Evolutionary conservation across 495 filamentous ascomycete species (phyloP).

Genomic region (Penicillium maclennaniae): DNA sequence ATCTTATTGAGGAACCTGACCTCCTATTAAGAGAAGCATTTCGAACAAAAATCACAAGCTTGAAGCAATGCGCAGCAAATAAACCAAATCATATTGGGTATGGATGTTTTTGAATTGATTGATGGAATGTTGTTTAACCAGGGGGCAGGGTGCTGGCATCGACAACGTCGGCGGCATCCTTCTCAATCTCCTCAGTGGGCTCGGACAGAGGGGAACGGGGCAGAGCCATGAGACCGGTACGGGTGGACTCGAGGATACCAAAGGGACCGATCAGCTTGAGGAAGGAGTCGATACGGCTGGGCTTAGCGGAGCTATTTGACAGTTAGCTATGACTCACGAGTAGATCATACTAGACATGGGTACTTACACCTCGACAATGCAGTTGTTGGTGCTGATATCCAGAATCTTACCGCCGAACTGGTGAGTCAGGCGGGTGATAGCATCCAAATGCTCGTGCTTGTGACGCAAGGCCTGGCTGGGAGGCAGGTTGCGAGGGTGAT

Average conservation of each 20-base stretch:
- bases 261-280: conserved; percentile 95
- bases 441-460: conserved; percentile 95
- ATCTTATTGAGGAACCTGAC: background rate
- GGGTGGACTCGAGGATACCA: conserved; percentile 90
- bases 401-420: conserved; percentile 97
- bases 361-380: conserved; percentile 94
- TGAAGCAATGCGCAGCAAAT: conserved; percentile 11
- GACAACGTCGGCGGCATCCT: conserved; percentile 88
- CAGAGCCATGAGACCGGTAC: conserved; percentile 94
- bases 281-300: conserved; percentile 90
- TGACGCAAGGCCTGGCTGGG: conserved; percentile 84
- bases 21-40: background rate
- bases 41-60: conserved; percentile 3
- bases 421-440: conserved; percentile 90
- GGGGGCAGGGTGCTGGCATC: conserved; percentile 90
- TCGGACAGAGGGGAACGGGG: conserved; percentile 85
- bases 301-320: conserved; percentile 75
- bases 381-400: conserved; percentile 97
- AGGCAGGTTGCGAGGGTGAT: conserved; percentile 81
- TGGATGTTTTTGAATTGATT: conserved; percentile 17
- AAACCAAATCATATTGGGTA: conserved; percentile 25
- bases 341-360: background rate
- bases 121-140: conserved; percentile 54
- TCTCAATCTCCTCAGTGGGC: conserved; percentile 64
- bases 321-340: background rate